Evolutionary conservation across 768 basidiomycete species (phyloP).

Genomic region (Agrocybe chaxingu): DNA sequence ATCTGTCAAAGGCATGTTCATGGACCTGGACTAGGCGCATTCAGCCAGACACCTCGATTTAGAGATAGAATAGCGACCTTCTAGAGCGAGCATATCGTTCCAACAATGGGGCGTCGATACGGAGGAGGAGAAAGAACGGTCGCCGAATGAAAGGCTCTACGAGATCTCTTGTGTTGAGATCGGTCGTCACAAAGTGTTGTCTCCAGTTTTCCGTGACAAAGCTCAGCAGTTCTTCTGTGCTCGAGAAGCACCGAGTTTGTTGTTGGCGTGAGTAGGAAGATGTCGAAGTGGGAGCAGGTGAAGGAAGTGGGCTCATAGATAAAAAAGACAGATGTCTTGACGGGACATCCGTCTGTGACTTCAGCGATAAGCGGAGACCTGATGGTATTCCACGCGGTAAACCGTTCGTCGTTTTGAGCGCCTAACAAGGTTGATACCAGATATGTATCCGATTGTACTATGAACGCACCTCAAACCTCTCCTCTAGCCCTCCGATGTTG

Average conservation of each 20-base stretch:
- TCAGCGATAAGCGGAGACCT: slow-evolving; percentile 1
- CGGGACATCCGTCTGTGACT: slow-evolving; percentile 7
- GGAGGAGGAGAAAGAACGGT: slow-evolving; percentile 87
- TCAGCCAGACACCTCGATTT: neutral
- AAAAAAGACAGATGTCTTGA: slow-evolving; percentile 37
- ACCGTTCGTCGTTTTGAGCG: slow-evolving; percentile 1
- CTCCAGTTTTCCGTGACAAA: slow-evolving; percentile 83
- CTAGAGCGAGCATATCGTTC: slow-evolving; percentile 61
- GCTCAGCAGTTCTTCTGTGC: slow-evolving; percentile 55
- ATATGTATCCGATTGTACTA: neutral
- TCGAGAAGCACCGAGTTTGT: slow-evolving; percentile 36
- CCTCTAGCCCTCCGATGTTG: slow-evolving; percentile 13
- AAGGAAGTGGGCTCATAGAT: slow-evolving; percentile 31
- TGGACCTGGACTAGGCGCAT: slow-evolving; percentile 3
- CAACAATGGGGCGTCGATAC: slow-evolving; percentile 78
- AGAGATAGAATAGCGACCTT: slow-evolving; percentile 32
- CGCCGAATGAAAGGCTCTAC: slow-evolving; percentile 75
- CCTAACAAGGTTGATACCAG: neutral
- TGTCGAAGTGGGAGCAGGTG: slow-evolving; percentile 21
- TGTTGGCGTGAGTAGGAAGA: slow-evolving; percentile 7
- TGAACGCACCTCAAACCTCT: slow-evolving; percentile 15
- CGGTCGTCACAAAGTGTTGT: slow-evolving; percentile 75
- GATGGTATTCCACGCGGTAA: neutral
- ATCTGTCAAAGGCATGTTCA: slow-evolving; percentile 50
- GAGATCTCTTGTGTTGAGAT: slow-evolving; percentile 51